Percentiles rank a stretch among this genome's conserved stretches.
phyloP scores from a whole-genome alignment of 176 grass and related monocot genomes.

The Dactylis glomerata region DNA sequence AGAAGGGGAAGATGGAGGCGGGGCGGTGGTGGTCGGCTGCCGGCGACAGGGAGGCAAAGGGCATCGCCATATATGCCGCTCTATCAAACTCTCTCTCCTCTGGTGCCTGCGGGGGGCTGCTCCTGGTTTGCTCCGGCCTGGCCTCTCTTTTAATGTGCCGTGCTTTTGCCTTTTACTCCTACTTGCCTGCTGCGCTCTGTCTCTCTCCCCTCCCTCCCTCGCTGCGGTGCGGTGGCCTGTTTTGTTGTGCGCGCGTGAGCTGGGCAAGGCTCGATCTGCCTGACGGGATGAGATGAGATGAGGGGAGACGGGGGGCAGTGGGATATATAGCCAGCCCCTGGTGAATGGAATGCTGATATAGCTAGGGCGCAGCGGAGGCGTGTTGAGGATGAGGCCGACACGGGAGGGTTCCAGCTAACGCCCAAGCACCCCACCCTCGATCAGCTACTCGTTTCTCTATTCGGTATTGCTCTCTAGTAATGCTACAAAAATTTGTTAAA shows the following conservation, averaged over 20 bases:
- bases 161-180: constrained; percentile 54
- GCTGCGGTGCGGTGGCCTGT: background rate
- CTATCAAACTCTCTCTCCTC: background rate
- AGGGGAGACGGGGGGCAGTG: background rate
- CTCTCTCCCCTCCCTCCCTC: constrained; percentile 33
- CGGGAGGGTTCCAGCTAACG: constrained; percentile 36
- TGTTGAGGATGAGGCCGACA: constrained; percentile 36
- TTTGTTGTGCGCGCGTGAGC: background rate
- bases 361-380: background rate
- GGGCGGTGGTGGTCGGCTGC: constrained; percentile 49
- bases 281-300: background rate
- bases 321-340: constrained; percentile 20
- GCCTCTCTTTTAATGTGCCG: constrained; percentile 54
- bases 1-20: constrained; percentile 39
- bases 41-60: constrained; percentile 73
- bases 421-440: background rate
- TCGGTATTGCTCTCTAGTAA: too few species aligned
- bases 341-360: background rate
- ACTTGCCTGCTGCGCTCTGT: constrained; percentile 20
- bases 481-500: too few species aligned
- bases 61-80: constrained; percentile 72
- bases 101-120: background rate
- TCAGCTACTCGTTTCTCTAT: too few species aligned
- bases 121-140: background rate
- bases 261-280: constrained; percentile 5